Evolutionary conservation across 176 grass and related monocot species (phyloP).

Genomic region (Carex kokanica): DNA sequence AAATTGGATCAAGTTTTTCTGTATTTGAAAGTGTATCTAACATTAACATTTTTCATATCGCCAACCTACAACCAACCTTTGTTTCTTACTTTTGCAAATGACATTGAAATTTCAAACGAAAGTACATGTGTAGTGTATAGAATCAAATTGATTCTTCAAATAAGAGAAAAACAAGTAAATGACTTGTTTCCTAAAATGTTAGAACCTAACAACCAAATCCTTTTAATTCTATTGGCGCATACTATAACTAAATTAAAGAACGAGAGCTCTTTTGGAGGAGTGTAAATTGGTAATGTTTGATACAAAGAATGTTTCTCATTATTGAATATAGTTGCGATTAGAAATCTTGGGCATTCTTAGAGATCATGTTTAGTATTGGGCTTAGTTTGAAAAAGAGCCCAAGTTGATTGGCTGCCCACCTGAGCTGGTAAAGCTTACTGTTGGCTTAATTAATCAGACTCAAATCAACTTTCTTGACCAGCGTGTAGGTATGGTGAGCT

Average conservation of each 20-base stretch:
- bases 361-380: neutral
- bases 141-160: neutral
- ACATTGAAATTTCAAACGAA: neutral
- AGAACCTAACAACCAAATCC: neutral
- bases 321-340: neutral
- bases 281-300: conserved; percentile 1
- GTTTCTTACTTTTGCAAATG: neutral
- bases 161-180: neutral
- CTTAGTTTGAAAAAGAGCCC: neutral
- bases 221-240: neutral
- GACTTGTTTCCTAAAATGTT: neutral
- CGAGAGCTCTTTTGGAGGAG: neutral
- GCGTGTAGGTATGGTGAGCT: neutral
- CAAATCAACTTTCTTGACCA: neutral
- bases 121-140: neutral
- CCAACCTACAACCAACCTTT: neutral
- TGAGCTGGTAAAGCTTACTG: neutral
- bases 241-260: neutral
- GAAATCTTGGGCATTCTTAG: neutral
- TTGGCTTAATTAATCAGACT: neutral
- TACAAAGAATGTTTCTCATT: neutral
- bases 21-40: neutral
- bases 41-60: neutral
- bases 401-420: neutral
- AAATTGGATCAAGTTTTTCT: neutral